These are phyloP conservation scores for Parastagonospora nodorum DNA, from an alignment of 2,329 filamentous ascomycete genomes.

Conservation along the genomic window DNA sequence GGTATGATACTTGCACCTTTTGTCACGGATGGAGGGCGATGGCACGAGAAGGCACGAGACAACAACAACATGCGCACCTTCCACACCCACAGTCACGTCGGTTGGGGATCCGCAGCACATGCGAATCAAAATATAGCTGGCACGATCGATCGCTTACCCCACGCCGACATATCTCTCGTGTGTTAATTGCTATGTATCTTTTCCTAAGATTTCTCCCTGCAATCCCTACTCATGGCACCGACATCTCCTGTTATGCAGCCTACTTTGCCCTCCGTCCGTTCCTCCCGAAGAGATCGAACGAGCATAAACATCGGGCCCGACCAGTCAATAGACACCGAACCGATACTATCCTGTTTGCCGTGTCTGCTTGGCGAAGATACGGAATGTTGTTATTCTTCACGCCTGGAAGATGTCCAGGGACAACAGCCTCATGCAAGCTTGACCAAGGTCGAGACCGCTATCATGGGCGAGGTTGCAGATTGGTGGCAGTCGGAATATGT, in stretches of 20 bases:
- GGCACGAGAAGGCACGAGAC: too few relatives aligned
- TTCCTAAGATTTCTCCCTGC: background rate
- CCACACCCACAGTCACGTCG: too few relatives aligned
- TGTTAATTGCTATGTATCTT: background rate
- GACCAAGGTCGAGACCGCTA: slow-evolving; percentile 9
- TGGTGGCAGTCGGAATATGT: slow-evolving; percentile 20
- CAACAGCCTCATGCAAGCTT: background rate
- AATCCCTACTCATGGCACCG: background rate
- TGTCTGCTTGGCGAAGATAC: background rate
- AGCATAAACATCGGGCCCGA: too few relatives aligned
- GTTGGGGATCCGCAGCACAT: too few relatives aligned
- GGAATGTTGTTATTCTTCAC: slow-evolving; percentile 4
- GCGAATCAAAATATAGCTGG: too few relatives aligned
- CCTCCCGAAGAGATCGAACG: too few relatives aligned
- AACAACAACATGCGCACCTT: too few relatives aligned
- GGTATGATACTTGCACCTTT: background rate
- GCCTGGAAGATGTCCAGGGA: slow-evolving; percentile 1
- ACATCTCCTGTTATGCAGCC: too few relatives aligned
- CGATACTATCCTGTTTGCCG: background rate
- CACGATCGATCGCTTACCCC: too few relatives aligned
- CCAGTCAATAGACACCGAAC: too few relatives aligned
- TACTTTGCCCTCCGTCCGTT: too few relatives aligned
- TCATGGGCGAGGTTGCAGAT: slow-evolving; percentile 24
- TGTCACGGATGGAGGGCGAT: too few relatives aligned
- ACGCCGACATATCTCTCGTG: background rate